Percentiles rank a stretch among this genome's conserved stretches.
phyloP scores from a whole-genome alignment of 495 filamentous ascomycete species.

The Darksidea phi region DNA sequence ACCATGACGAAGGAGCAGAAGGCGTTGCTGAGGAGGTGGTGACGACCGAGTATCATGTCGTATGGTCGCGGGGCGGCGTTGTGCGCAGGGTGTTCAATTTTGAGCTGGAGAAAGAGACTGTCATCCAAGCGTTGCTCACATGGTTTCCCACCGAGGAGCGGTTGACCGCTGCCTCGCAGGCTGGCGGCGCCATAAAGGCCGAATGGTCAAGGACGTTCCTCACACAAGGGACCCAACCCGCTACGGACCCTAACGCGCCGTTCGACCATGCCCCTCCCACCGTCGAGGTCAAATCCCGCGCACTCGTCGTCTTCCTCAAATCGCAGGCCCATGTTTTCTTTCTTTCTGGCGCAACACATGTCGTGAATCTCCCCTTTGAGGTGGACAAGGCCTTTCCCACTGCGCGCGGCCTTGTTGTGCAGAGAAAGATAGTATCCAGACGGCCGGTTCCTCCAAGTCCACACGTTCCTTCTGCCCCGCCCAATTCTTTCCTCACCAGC shows the following conservation, averaged over 20 bases:
- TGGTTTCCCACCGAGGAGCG: constrained; percentile 61
- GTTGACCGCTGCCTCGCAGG: background rate
- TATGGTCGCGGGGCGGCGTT: constrained; percentile 86
- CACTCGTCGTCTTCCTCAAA: constrained; percentile 87
- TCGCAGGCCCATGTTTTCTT: constrained; percentile 92
- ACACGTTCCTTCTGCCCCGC: constrained; percentile 54
- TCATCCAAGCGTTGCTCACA: constrained; percentile 80
- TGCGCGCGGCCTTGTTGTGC: constrained; percentile 77
- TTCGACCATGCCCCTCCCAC: background rate
- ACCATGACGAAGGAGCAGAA: constrained; percentile 38
- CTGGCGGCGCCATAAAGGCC: background rate
- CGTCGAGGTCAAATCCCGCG: constrained; percentile 50
- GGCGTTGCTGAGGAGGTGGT: constrained; percentile 73
- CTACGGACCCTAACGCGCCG: constrained; percentile 24
- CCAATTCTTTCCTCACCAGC: constrained; percentile 72
- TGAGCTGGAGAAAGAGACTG: constrained; percentile 78
- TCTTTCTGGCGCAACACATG: constrained; percentile 81
- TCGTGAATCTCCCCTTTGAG: constrained; percentile 91
- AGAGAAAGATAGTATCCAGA: constrained; percentile 60
- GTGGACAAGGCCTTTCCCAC: constrained; percentile 83
- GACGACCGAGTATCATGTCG: constrained; percentile 74
- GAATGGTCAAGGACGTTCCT: constrained; percentile 24
- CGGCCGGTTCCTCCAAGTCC: constrained; percentile 38
- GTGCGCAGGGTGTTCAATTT: constrained; percentile 86
- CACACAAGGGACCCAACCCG: constrained; percentile 23